These are phyloP conservation scores for Erysimum pusillum DNA, from an alignment of 441 rosid species.

Conservation along the genomic window DNA sequence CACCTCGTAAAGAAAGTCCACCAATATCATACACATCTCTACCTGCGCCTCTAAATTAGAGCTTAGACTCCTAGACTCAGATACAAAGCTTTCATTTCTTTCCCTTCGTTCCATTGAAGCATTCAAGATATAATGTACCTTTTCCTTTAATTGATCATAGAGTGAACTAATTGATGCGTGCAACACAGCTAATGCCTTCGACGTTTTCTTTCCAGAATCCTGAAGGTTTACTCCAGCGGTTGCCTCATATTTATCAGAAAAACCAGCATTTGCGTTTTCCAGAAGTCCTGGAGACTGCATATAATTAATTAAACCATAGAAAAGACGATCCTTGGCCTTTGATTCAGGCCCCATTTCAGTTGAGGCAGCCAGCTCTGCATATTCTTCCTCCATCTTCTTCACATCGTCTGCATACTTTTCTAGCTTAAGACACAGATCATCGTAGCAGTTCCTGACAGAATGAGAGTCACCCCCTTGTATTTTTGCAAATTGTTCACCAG, in stretches of 20 bases:
- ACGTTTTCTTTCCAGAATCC: conserved; percentile 71
- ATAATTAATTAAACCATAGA: conserved; percentile 78
- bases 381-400: conserved; percentile 74
- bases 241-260: conserved; percentile 46
- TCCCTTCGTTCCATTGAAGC: conserved; percentile 55
- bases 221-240: conserved; percentile 45
- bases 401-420: conserved; percentile 78
- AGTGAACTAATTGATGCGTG: conserved; percentile 69
- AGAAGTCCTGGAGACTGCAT: conserved; percentile 73
- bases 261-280: conserved; percentile 61
- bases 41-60: conserved; percentile 83
- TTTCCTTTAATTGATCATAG: conserved; percentile 71
- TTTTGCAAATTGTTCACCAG: conserved; percentile 76
- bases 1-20: conserved; percentile 73
- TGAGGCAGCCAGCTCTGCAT: conserved; percentile 74
- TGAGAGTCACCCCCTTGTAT: conserved; percentile 64
- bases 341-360: conserved; percentile 74
- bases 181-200: conserved; percentile 67
- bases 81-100: conserved; percentile 49
- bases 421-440: conserved; percentile 72
- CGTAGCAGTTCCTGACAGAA: conserved; percentile 65
- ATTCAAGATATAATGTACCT: conserved; percentile 60
- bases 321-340: conserved; percentile 85
- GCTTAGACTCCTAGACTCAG: conserved; percentile 61
- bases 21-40: conserved; percentile 79